Evolutionary conservation across 805 yeast species (phyloP), one percentile per base, ranked within the genome.

Genomic region (Ogataea neopini): DNA sequence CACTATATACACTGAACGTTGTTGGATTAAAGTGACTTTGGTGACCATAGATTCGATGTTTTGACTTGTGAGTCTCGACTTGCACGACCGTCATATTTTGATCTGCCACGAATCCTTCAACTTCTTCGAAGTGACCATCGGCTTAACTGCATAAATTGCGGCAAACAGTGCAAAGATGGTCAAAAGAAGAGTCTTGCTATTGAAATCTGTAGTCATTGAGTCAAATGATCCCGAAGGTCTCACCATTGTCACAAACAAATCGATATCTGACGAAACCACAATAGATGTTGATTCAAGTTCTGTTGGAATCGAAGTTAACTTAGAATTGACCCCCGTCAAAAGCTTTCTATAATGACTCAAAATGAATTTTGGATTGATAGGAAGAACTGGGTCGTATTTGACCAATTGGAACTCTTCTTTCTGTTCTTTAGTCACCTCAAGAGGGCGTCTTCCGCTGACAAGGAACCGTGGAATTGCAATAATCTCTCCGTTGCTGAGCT

Each of bases 211-310:
- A 20, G 83, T 78, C 63, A 92, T 73, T 43, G 80, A 72, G 67
- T 92, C 99, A 67, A 88, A 91, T 33, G 88, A 87, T 36, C 79
- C 79, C 0, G 97, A 88, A 0, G 98, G 97, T 43, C 85, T 77
- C 14, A 86, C 74, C 47, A 81, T 73, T 0, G 95, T 84, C 60
- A 91, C 87, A 69, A 87, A 91, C 6, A 86, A 63, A 61, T 88
- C 95, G n/a, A 74, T 66, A 15, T 85, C 88, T 38, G 81, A 68
- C 30, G 77, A 72, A 51, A 94, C 83, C 0, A 87, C 77, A 15
- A 88, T 73, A 2, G 85, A 74, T 0, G 97, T 90, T 1, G 96
- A 87, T 67, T 92, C 98, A 43, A 90, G 70, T 33, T 79, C 75
- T 0, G 97, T 86, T 2, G 86, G 74, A 3, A 71, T 60, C 0